These are phyloP conservation scores for Calocera cornea DNA, from an alignment of 768 basidiomycete genomes.

Conservation along the genomic window DNA sequence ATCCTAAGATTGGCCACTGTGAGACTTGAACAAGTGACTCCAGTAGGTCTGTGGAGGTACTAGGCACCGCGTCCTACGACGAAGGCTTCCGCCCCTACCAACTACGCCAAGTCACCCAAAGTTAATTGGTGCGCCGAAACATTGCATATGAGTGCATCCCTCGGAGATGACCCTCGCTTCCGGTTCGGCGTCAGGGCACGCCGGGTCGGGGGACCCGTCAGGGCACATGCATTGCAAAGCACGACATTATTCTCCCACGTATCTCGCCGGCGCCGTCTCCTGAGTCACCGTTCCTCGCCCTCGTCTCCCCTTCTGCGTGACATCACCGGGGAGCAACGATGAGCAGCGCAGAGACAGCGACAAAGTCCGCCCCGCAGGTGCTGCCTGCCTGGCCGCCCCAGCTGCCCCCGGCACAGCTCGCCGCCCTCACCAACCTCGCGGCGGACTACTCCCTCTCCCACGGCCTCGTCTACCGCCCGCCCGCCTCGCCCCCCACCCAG, in stretches of 20 bases:
- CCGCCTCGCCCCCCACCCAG: constrained; percentile 31
- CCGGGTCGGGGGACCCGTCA: too few relatives aligned
- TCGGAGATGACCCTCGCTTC: too few relatives aligned
- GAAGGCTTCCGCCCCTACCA: too few relatives aligned
- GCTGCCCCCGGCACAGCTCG: constrained; percentile 44
- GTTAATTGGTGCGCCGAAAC: too few relatives aligned
- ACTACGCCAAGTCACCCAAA: too few relatives aligned
- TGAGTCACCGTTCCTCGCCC: not conserved
- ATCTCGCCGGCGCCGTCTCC: not conserved
- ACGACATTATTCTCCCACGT: not conserved
- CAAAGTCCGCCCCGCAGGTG: not conserved
- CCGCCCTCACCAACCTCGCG: constrained; percentile 47
- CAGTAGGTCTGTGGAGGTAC: too few relatives aligned
- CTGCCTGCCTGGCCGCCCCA: constrained; percentile 53
- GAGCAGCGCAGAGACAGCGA: constrained; percentile 2
- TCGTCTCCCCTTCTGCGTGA: not conserved
- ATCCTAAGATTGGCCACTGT: too few relatives aligned
- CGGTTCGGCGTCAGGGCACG: too few relatives aligned
- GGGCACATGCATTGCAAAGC: not conserved
- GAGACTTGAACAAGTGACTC: too few relatives aligned
- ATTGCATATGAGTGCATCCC: too few relatives aligned
- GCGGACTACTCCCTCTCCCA: constrained; percentile 75
- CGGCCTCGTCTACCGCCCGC: constrained; percentile 70
- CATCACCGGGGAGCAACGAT: not conserved
- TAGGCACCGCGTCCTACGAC: too few relatives aligned